phyloP scores from a whole-genome alignment of 2,329 filamentous ascomycete genomes.

The Claviceps arundinis region DNA sequence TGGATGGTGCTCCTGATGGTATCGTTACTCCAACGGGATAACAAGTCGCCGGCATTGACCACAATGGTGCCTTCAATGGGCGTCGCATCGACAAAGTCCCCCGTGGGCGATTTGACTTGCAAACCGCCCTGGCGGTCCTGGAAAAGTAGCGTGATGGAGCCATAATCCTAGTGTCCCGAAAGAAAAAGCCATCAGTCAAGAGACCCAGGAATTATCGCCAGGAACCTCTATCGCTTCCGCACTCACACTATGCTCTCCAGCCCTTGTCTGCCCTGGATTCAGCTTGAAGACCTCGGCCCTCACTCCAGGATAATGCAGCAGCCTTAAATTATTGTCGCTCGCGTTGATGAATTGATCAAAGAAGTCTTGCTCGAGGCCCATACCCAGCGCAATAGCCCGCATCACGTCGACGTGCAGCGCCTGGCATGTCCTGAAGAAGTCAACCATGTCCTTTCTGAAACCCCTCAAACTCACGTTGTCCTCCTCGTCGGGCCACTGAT shows the following conservation, averaged over 20 bases:
- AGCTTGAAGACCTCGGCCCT: constrained; percentile 49
- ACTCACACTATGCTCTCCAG: constrained; percentile 57
- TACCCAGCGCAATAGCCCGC: constrained; percentile 71
- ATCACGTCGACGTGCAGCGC: constrained; percentile 64
- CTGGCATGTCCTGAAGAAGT: constrained; percentile 65
- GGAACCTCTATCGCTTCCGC: neutral
- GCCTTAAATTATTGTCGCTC: constrained; percentile 56
- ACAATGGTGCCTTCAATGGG: constrained; percentile 74
- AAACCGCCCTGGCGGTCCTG: constrained; percentile 44
- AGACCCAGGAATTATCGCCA: no score
- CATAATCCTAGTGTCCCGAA: constrained; percentile 33
- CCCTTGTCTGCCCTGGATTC: constrained; percentile 57
- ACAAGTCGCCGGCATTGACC: constrained; percentile 76
- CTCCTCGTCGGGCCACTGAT: constrained; percentile 55
- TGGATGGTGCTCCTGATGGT: constrained; percentile 84
- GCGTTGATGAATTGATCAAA: constrained; percentile 64
- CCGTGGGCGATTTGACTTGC: constrained; percentile 55
- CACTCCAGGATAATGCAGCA: constrained; percentile 67
- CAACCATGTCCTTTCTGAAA: constrained; percentile 61
- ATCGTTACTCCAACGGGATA: constrained; percentile 84
- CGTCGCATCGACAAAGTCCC: constrained; percentile 68
- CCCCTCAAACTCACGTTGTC: constrained; percentile 29
- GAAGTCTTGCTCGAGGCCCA: constrained; percentile 56
- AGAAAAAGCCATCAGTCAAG: neutral
- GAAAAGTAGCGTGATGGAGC: constrained; percentile 48